A percentile compares a stretch with the other conserved stretches of the same genome.
Evolutionary conservation across 257 asterid species (phyloP).

Genomic region (Mentha longifolia): DNA sequence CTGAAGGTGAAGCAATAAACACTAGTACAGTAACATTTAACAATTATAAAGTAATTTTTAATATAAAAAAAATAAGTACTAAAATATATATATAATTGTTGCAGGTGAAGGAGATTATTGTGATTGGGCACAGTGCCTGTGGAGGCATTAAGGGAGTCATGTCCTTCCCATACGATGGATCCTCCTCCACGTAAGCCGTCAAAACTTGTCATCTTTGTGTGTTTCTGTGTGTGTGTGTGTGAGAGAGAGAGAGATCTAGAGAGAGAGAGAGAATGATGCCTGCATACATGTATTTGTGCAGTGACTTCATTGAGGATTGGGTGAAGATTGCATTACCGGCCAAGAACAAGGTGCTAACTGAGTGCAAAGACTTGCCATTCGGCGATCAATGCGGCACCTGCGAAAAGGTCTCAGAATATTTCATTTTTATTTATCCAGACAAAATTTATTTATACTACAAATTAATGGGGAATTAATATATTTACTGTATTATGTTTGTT

Average conservation of each 20-base stretch:
- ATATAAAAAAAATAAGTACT: neutral
- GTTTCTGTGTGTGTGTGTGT: too few species aligned
- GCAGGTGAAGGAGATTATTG: constrained; percentile 79
- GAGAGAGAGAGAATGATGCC: too few species aligned
- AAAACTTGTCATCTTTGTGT: too few species aligned
- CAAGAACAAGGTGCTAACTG: constrained; percentile 64
- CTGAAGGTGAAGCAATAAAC: constrained; percentile 58
- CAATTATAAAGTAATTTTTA: too few species aligned
- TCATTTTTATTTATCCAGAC: too few species aligned
- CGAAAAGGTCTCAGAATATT: constrained; percentile 65
- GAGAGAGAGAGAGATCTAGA: too few species aligned
- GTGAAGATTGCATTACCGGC: constrained; percentile 85
- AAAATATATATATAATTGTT: neutral
- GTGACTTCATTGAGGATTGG: constrained; percentile 97
- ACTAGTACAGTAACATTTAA: too few species aligned
- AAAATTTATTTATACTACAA: too few species aligned
- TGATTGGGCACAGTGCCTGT: constrained; percentile 94
- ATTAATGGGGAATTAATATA: too few species aligned
- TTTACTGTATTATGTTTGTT: too few species aligned
- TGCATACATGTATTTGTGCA: too few species aligned
- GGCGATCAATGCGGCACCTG: constrained; percentile 58
- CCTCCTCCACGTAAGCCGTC: constrained; percentile 64
- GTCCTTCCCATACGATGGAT: constrained; percentile 77
- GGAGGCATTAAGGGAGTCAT: constrained; percentile 98
- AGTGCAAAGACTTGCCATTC: constrained; percentile 38